Evolutionary conservation across 768 basidiomycete species (phyloP).

Genomic region (Termitomyces sp.): DNA sequence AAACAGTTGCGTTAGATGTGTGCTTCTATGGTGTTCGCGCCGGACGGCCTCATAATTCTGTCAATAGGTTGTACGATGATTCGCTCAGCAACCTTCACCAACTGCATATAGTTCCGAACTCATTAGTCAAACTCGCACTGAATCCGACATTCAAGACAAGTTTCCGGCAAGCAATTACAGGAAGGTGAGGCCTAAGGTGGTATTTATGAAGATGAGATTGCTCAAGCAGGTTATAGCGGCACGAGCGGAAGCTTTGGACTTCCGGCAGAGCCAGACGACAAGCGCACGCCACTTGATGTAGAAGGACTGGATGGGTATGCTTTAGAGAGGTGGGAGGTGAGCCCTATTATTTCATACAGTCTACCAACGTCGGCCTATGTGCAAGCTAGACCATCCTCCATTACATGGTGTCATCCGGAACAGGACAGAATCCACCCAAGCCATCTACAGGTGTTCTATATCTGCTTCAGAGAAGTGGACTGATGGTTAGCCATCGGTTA

Average conservation of each 20-base stretch:
- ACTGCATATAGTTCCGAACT: slow-evolving; percentile 64
- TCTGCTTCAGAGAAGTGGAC: slow-evolving; percentile 74
- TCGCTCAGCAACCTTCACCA: slow-evolving; percentile 57
- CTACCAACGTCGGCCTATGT: background rate
- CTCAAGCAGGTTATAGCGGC: slow-evolving; percentile 39
- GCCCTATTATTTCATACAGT: slow-evolving; percentile 11
- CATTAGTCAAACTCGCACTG: slow-evolving; percentile 56
- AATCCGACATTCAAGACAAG: slow-evolving; percentile 74
- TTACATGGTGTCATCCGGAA: slow-evolving; percentile 94
- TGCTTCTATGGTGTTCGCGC: slow-evolving; percentile 4
- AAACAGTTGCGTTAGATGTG: slow-evolving; percentile 47
- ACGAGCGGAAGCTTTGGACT: slow-evolving; percentile 81
- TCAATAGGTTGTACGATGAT: slow-evolving; percentile 60
- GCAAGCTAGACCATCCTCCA: slow-evolving; percentile 80
- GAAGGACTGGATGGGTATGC: slow-evolving; percentile 76
- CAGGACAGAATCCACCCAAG: slow-evolving; percentile 64
- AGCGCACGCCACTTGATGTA: slow-evolving; percentile 43
- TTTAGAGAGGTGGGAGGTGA: slow-evolving; percentile 86
- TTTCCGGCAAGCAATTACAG: slow-evolving; percentile 79
- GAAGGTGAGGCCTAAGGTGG: slow-evolving; percentile 51
- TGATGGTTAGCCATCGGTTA: slow-evolving; percentile 76
- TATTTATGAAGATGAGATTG: background rate
- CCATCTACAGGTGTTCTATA: slow-evolving; percentile 83
- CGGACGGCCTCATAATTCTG: slow-evolving; percentile 10
- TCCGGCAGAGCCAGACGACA: slow-evolving; percentile 61